Base-by-base conservation (phyloP, 2,329 filamentous ascomycete species). In the Aphanocladium album region DNA sequence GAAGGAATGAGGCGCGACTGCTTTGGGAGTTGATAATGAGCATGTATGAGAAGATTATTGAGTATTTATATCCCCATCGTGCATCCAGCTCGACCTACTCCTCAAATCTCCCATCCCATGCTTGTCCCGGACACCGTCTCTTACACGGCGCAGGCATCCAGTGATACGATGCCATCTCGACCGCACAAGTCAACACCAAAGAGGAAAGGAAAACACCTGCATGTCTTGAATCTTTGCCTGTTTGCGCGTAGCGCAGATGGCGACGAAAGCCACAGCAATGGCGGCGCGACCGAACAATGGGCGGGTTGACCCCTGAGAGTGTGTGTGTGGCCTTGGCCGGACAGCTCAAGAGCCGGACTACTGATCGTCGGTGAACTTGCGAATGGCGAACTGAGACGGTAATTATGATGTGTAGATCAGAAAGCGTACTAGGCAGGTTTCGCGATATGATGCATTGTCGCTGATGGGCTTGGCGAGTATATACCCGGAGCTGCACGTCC, bases 21-120 rank as follows among this genome's bases (percentile, higher is more conserved):
- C 4, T 14, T 53, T 56, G 43, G 39, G 33, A 9, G 33, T 7
- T 25, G 33, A 5, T 21, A 33, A 5, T 57, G 54, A 57, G 54
- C 54, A 57, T 30, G 49, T 57, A 49, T 57, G 54, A 57, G 54
- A 57, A 57, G 54, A 35, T 57, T 57, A 39, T 39, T n/a, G 21
- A 16, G 12, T 57, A 49, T 27, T 57, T 57, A 57, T 57, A 57
- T 49, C n/a, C n/a, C 3, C 21, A 43, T 43, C 25, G 12, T 27
- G 3, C 12, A 6, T 21, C 17, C 21, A 30, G 9, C 23, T 41
- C 11, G 23, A 17, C 37, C n/a, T 14, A 46, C 41, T 33, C 37
- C 27, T 21, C 16, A 37, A 3, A 8, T 27, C 23, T 19, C 37
- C 23, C 30, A n/a, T 39, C 2, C 51, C 5, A 9, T 14, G 21